A percentile compares a stretch with the other conserved stretches of the same genome.
Conservation (phyloP, 78 protist genomes). For the Mastigamoeba balamuthi region DNA sequence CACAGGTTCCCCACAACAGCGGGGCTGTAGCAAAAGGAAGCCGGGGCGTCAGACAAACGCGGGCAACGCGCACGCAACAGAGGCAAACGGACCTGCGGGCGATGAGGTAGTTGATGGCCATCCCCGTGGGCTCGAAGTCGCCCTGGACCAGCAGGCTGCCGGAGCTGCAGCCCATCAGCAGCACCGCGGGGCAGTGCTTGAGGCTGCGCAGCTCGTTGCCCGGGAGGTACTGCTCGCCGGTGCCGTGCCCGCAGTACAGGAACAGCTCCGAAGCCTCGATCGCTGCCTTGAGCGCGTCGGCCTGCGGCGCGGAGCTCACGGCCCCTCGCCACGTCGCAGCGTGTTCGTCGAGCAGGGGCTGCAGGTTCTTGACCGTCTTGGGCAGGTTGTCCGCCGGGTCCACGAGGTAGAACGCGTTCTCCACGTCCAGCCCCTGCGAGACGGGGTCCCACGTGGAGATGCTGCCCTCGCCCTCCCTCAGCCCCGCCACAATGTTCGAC, state of each 20-base stretch:
- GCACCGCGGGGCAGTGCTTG: slow-evolving; percentile 14
- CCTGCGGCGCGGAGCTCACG: slow-evolving; percentile 16
- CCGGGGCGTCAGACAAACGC: too few species aligned
- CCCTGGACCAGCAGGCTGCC: slow-evolving; percentile 43
- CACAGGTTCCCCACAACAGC: slow-evolving; percentile 11
- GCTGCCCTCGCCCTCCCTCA: not conserved
- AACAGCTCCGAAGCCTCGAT: slow-evolving; percentile 15
- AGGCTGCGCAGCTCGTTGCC: slow-evolving; percentile 18
- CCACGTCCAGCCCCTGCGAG: not conserved
- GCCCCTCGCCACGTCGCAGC: slow-evolving; percentile 40
- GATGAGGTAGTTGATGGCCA: slow-evolving; percentile 17
- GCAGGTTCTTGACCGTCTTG: slow-evolving; percentile 10
- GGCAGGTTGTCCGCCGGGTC: slow-evolving; percentile 44
- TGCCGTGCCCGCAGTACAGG: slow-evolving; percentile 69
- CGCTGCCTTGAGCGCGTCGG: slow-evolving; percentile 5
- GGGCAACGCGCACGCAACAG: too few species aligned
- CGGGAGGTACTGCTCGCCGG: slow-evolving; percentile 43
- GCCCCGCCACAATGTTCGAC: not conserved
- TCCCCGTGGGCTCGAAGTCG: slow-evolving; percentile 45
- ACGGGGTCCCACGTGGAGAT: not conserved
- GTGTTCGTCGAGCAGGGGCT: not conserved
- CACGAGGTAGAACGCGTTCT: slow-evolving; percentile 12
- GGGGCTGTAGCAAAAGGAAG: too few species aligned
- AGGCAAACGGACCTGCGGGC: slow-evolving; percentile 29
- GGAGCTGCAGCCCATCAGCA: slow-evolving; percentile 59